Percentiles rank a stretch among this genome's conserved stretches.
phyloP scores from a whole-genome alignment of 257 asterid genomes.

The Apocynum venetum region DNA sequence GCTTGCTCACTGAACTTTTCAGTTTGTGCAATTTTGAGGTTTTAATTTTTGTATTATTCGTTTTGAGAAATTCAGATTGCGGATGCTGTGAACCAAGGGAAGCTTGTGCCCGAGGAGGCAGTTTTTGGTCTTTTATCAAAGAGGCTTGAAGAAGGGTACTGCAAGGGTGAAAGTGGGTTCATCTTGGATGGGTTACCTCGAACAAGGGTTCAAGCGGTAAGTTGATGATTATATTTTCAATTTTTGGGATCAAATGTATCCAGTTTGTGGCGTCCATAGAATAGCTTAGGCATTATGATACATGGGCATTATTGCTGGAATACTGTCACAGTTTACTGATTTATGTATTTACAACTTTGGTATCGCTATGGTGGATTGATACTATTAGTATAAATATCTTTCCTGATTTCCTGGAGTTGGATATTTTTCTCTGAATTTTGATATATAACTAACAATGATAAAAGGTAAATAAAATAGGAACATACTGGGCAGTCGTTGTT shows the following conservation, averaged over 20 bases:
- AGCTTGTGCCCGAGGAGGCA: slow-evolving; percentile 71
- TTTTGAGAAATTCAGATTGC: slow-evolving; percentile 48
- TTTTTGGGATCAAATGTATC: background rate
- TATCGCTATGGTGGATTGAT: background rate
- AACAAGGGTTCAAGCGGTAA: slow-evolving; percentile 75
- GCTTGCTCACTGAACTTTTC: background rate
- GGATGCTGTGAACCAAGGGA: slow-evolving; percentile 60
- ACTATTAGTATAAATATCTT: background rate
- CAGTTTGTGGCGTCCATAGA: no score
- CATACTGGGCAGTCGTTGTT: background rate
- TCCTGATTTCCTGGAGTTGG: background rate
- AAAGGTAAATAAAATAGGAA: background rate
- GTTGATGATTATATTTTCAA: slow-evolving; percentile 5
- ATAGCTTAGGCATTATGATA: background rate
- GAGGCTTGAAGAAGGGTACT: slow-evolving; percentile 80
- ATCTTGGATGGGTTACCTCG: slow-evolving; percentile 91
- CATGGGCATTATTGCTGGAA: background rate
- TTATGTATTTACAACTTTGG: background rate
- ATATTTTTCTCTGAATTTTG: background rate
- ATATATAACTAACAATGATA: background rate
- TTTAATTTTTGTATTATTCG: background rate
- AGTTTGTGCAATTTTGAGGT: background rate
- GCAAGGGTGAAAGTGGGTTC: slow-evolving; percentile 85
- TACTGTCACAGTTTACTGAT: no score
- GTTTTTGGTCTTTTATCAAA: slow-evolving; percentile 70